A percentile compares a stretch with the other conserved stretches of the same genome.
These are phyloP conservation scores for Phytophthora cryptogea DNA, from an alignment of 352 stramenopile species.

Conservation along the genomic window DNA sequence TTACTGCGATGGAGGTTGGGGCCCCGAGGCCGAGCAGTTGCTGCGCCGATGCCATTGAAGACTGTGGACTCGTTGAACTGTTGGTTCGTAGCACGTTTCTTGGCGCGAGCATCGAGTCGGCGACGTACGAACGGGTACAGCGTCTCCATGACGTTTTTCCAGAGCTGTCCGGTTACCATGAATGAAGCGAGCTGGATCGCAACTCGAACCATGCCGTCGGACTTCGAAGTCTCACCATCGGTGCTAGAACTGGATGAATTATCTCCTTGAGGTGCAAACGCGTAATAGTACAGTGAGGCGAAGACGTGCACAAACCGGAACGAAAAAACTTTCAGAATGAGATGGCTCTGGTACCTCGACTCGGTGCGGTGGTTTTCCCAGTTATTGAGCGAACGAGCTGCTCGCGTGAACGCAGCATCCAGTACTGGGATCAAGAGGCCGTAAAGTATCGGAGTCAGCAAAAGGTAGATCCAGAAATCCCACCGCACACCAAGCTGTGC, in stretches of 20 bases:
- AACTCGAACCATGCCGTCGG: constrained; percentile 86
- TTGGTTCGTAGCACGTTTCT: constrained; percentile 61
- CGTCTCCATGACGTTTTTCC: constrained; percentile 93
- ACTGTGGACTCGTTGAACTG: constrained; percentile 68
- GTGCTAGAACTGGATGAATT: constrained; percentile 2
- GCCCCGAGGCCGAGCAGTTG: constrained; percentile 13
- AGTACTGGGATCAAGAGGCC: constrained; percentile 84
- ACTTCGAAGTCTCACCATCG: constrained; percentile 10
- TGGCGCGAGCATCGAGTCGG: constrained; percentile 44
- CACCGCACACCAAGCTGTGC: constrained; percentile 67
- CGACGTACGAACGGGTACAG: constrained; percentile 77
- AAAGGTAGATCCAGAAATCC: constrained; percentile 86
- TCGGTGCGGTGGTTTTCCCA: constrained; percentile 94
- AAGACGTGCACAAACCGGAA: constrained; percentile 98
- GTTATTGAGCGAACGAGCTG: constrained; percentile 92
- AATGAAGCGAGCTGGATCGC: constrained; percentile 93
- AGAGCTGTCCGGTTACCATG: constrained; percentile 93
- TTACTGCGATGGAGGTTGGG: constrained; percentile 17
- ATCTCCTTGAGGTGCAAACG: constrained; percentile 59
- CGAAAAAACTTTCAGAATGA: constrained; percentile 99
- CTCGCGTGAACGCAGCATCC: constrained; percentile 79
- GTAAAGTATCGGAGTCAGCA: constrained; percentile 87
- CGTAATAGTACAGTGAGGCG: constrained; percentile 96
- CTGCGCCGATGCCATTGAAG: constrained; percentile 45
- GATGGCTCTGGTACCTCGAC: constrained; percentile 81